Evolutionary conservation across 352 stramenopile species (phyloP).

Genomic region (Globisporangium mamillatum): DNA sequence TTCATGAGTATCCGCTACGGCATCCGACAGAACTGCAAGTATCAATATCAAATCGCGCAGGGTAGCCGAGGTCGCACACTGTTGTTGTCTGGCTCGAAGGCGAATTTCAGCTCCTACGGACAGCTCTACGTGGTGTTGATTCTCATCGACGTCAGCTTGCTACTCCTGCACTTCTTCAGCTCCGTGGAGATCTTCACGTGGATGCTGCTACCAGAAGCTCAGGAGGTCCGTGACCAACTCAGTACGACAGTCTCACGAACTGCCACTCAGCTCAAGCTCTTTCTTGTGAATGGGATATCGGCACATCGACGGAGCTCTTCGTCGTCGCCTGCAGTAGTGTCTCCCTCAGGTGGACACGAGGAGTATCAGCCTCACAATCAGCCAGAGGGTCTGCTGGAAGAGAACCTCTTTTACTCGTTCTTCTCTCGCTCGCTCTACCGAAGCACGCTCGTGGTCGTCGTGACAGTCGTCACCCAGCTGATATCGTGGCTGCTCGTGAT

Average conservation of each 20-base stretch:
- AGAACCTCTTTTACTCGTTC: constrained; percentile 1
- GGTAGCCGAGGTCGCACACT: neutral
- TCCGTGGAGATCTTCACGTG: constrained; percentile 21
- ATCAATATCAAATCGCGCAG: constrained; percentile 15
- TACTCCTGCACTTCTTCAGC: constrained; percentile 10
- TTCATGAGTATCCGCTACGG: constrained; percentile 15
- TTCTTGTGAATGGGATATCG: neutral
- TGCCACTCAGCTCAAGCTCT: neutral
- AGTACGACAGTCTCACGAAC: constrained; percentile 9
- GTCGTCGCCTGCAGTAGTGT: neutral
- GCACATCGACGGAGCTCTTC: neutral
- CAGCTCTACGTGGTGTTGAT: constrained; percentile 27
- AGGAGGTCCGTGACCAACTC: constrained; percentile 5
- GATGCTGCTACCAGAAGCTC: constrained; percentile 9
- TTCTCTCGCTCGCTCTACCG: constrained; percentile 41
- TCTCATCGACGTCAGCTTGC: constrained; percentile 20
- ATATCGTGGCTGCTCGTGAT: constrained; percentile 58
- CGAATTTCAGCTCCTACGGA: constrained; percentile 22
- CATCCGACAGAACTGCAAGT: constrained; percentile 23
- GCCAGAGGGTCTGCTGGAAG: neutral
- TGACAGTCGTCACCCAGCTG: constrained; percentile 26
- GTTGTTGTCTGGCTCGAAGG: neutral
- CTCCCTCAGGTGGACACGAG: constrained; percentile 7
- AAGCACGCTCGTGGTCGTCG: constrained; percentile 27
- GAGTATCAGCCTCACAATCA: neutral